Evolutionary conservation across 225 moss, liverwort and hornwort species (phyloP).

Genomic region (Lunularia cruciata): DNA sequence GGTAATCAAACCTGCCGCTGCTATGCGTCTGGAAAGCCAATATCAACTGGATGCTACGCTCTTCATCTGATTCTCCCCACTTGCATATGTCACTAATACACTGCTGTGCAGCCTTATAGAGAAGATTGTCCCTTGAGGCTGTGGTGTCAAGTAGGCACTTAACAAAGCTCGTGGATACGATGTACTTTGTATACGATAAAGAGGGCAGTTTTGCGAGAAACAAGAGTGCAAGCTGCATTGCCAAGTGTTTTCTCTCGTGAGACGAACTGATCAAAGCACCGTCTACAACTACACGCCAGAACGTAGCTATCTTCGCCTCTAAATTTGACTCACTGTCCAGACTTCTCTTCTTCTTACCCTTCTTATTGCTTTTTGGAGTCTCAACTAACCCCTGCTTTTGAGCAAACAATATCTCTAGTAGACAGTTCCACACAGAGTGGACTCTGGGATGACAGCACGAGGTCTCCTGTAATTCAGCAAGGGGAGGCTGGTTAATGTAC

Average conservation of each 20-base stretch:
- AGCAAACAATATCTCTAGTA: conserved; percentile 61
- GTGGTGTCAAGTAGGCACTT: conserved; percentile 69
- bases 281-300: conserved; percentile 75
- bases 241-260: conserved; percentile 89
- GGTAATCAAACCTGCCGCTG: conserved; percentile 73
- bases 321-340: conserved; percentile 32
- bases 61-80: conserved; percentile 71
- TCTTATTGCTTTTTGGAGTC: conserved; percentile 45
- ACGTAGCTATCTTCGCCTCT: conserved; percentile 50
- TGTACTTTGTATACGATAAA: conserved; percentile 51
- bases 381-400: conserved; percentile 15
- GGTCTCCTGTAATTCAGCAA: conserved; percentile 57
- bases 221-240: conserved; percentile 82
- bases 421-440: conserved; percentile 71
- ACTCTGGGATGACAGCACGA: conserved; percentile 86
- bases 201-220: conserved; percentile 67
- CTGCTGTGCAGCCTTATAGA: conserved; percentile 68
- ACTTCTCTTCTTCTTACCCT: conserved; percentile 42
- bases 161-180: conserved; percentile 65
- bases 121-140: conserved; percentile 62
- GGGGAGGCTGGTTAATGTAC: not conserved
- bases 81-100: conserved; percentile 66
- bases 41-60: conserved; percentile 59
- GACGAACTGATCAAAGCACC: conserved; percentile 75
- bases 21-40: conserved; percentile 64